Conservation (phyloP, 1,284 basidiomycete genomes). For the Wallemia hederae region DNA sequence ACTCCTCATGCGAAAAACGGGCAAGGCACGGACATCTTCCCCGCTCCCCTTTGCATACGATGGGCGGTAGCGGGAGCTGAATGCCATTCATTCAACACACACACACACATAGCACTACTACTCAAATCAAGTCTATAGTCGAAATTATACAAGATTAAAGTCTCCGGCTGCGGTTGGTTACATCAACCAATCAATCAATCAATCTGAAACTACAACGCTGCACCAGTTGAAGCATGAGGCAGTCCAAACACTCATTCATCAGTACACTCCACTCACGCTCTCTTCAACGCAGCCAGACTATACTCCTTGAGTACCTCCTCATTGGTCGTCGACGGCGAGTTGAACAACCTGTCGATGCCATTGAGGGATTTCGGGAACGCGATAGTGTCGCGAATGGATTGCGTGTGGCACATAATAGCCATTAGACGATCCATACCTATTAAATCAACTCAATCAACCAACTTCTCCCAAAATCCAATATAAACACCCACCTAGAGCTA, state of each 20-base stretch:
- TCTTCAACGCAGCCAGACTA: neutral
- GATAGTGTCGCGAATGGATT: constrained; percentile 74
- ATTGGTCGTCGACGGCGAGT: constrained; percentile 7
- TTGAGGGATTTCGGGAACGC: constrained; percentile 72
- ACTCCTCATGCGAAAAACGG: too few relatives aligned
- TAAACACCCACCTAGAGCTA: constrained; percentile 39
- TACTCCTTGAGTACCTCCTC: neutral
- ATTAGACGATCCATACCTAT: constrained; percentile 72
- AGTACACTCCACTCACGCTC: too few relatives aligned
- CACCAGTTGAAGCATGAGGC: neutral
- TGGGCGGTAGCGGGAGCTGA: too few relatives aligned
- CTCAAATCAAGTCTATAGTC: too few relatives aligned
- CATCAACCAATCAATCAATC: neutral
- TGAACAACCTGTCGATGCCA: constrained; percentile 67
- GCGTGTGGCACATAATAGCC: constrained; percentile 54
- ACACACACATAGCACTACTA: too few relatives aligned
- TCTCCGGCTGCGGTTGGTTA: neutral
- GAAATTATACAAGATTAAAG: too few relatives aligned
- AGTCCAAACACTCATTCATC: too few relatives aligned
- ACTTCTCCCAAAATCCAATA: neutral
- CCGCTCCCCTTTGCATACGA: too few relatives aligned
- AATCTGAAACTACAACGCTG: neutral
- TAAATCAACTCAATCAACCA: too few relatives aligned
- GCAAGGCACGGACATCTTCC: too few relatives aligned
- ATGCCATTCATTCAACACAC: too few relatives aligned